A percentile compares a stretch with the other conserved stretches of the same genome.
Evolutionary conservation across 176 grass and related monocot genomes (phyloP).

Genomic region (Phragmites australis): DNA sequence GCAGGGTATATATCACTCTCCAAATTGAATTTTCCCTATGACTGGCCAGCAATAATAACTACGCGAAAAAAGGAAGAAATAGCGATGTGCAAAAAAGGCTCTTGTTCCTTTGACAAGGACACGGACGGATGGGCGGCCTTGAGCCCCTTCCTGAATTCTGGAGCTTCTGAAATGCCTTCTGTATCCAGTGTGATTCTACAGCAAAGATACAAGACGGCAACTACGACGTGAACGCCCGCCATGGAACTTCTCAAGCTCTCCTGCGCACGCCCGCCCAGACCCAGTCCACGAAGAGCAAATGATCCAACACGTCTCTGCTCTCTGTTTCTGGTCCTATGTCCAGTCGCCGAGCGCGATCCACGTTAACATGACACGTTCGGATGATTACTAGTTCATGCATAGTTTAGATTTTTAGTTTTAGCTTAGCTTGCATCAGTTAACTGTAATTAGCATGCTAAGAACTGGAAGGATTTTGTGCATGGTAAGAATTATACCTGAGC

Average conservation of each 20-base stretch:
- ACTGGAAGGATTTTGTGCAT: neutral
- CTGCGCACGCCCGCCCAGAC: neutral
- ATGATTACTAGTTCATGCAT: neutral
- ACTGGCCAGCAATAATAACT: neutral
- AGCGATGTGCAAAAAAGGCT: slow-evolving; percentile 31
- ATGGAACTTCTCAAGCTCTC: slow-evolving; percentile 19
- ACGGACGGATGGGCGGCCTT: neutral
- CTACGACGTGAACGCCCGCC: slow-evolving; percentile 22
- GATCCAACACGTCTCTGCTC: slow-evolving; percentile 10
- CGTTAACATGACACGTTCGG: neutral
- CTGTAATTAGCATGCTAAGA: neutral
- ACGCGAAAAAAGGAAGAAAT: slow-evolving; percentile 13
- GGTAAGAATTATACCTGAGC: neutral
- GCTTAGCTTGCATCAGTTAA: neutral
- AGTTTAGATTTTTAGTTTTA: neutral
- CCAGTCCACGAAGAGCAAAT: neutral
- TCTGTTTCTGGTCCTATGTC: too few species aligned
- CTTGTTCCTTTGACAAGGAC: slow-evolving; percentile 15
- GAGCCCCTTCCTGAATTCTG: neutral
- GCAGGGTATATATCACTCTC: neutral
- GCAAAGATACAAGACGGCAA: slow-evolving; percentile 31
- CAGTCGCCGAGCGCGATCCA: neutral
- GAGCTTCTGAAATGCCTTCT: slow-evolving; percentile 2
- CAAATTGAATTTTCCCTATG: slow-evolving; percentile 18
- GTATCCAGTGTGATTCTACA: neutral